Evolutionary conservation across 805 yeast genomes (phyloP).

Genomic region (Sungouiella blattae): DNA sequence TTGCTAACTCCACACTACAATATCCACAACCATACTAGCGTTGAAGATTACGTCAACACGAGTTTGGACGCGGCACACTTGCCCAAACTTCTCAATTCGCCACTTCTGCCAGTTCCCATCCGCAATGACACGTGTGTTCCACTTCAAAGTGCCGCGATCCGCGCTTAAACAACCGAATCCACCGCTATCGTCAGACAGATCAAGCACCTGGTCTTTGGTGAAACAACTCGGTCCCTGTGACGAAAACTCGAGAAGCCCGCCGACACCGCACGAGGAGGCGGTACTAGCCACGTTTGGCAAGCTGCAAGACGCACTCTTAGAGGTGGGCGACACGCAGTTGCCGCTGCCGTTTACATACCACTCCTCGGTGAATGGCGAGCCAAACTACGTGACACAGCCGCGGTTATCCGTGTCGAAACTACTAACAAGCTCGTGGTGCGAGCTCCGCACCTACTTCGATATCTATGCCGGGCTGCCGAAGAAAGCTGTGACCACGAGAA

Average conservation of each 20-base stretch:
- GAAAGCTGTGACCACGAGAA: constrained; percentile 30
- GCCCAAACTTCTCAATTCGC: no score
- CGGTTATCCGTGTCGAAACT: constrained; percentile 59
- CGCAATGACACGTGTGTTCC: constrained; percentile 2
- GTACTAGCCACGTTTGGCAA: constrained; percentile 9
- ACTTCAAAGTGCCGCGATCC: constrained; percentile 5
- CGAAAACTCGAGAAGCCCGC: constrained; percentile 6
- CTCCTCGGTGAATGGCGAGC: constrained; percentile 9
- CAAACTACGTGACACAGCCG: constrained; percentile 11
- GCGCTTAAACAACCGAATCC: neutral
- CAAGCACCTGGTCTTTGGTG: constrained; percentile 13
- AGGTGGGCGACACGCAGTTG: constrained; percentile 5
- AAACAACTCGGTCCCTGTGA: constrained; percentile 8
- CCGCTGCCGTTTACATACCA: constrained; percentile 13
- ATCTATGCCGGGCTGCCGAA: constrained; percentile 44
- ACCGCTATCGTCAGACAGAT: constrained; percentile 6
- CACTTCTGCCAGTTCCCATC: neutral
- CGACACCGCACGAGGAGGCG: constrained; percentile 7
- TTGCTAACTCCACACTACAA: no score
- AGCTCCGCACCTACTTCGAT: constrained; percentile 51
- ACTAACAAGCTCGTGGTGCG: constrained; percentile 65
- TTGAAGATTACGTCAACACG: no score
- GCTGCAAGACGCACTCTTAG: constrained; percentile 7
- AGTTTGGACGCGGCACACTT: no score
- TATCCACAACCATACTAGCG: no score